Conservation (phyloP, 2,329 filamentous ascomycete species). For the Exophiala calicioides region DNA sequence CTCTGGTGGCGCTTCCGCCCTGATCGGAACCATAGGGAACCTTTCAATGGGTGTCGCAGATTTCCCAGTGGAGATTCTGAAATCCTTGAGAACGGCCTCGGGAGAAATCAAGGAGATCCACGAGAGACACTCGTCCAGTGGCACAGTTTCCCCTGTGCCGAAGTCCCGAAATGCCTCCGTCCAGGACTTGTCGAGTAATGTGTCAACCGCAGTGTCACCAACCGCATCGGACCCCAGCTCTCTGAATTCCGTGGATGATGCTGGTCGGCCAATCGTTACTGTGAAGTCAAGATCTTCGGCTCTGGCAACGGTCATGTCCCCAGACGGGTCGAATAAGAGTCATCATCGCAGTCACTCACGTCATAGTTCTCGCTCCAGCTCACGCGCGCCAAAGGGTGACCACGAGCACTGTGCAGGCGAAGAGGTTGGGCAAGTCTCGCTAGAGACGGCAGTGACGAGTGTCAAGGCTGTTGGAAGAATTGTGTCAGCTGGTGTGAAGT, state of each 20-base stretch:
- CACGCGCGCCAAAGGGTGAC: conserved; percentile 8
- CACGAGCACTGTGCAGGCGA: conserved; percentile 24
- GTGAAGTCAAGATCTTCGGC: conserved; percentile 19
- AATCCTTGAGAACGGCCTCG: conserved; percentile 36
- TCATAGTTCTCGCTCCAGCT: conserved; percentile 29
- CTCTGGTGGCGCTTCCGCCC: conserved; percentile 71
- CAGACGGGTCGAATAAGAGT: conserved; percentile 19
- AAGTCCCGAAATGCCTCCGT: conserved; percentile 5
- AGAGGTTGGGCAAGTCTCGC: conserved; percentile 39
- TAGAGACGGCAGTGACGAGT: conserved; percentile 65
- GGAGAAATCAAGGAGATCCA: conserved; percentile 30
- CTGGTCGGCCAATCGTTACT: neutral
- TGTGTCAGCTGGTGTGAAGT: conserved; percentile 71
- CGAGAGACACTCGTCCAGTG: conserved; percentile 17
- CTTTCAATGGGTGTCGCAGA: conserved; percentile 83
- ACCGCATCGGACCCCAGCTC: neutral
- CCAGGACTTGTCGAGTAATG: conserved; percentile 8
- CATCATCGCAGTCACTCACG: conserved; percentile 17
- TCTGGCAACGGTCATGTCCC: conserved; percentile 17
- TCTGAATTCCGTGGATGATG: too few relatives aligned
- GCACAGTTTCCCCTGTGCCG: conserved; percentile 8
- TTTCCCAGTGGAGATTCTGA: conserved; percentile 59
- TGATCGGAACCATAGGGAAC: conserved; percentile 79
- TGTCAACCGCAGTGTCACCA: conserved; percentile 1
- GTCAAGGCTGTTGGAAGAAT: conserved; percentile 71